A percentile compares a stretch with the other conserved stretches of the same genome.
phyloP scores from a whole-genome alignment of 2,329 filamentous ascomycete species.

The Cladosporium sp. region DNA sequence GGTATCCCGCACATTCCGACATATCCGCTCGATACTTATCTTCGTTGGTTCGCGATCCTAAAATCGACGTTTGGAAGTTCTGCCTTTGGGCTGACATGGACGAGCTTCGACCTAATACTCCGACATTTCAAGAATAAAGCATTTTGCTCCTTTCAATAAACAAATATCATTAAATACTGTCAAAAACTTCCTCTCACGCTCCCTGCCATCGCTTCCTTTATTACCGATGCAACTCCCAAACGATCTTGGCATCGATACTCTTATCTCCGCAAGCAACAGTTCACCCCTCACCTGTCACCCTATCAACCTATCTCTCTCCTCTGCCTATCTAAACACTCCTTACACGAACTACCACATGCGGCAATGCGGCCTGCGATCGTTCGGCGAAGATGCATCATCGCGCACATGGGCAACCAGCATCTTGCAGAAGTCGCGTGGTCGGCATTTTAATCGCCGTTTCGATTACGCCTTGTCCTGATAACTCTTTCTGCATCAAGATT shows the following conservation, averaged over 20 bases:
- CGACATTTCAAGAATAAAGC: too few relatives aligned
- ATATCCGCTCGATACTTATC: too few relatives aligned
- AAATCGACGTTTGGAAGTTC: too few relatives aligned
- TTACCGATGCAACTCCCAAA: too few relatives aligned
- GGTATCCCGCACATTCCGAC: too few relatives aligned
- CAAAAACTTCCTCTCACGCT: too few relatives aligned
- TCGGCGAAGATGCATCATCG: background rate
- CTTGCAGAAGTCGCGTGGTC: conserved; percentile 8
- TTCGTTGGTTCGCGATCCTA: too few relatives aligned
- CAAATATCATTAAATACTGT: too few relatives aligned
- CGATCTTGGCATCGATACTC: background rate
- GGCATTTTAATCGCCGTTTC: background rate
- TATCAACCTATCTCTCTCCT: background rate
- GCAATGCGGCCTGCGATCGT: conserved; percentile 3
- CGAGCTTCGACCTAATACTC: too few relatives aligned
- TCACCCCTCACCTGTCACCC: background rate
- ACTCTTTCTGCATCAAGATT: background rate
- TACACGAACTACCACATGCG: conserved; percentile 3
- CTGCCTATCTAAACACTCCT: conserved; percentile 3
- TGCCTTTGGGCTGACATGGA: too few relatives aligned
- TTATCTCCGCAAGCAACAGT: conserved; percentile 4
- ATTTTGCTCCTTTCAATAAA: too few relatives aligned
- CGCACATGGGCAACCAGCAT: conserved; percentile 11
- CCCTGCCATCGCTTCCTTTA: too few relatives aligned
- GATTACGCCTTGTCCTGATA: conserved; percentile 9